Evolutionary conservation across 1,139 yeast species (phyloP), one percentile per base, ranked within the genome.

Genomic region (Candida sanyaensis): DNA sequence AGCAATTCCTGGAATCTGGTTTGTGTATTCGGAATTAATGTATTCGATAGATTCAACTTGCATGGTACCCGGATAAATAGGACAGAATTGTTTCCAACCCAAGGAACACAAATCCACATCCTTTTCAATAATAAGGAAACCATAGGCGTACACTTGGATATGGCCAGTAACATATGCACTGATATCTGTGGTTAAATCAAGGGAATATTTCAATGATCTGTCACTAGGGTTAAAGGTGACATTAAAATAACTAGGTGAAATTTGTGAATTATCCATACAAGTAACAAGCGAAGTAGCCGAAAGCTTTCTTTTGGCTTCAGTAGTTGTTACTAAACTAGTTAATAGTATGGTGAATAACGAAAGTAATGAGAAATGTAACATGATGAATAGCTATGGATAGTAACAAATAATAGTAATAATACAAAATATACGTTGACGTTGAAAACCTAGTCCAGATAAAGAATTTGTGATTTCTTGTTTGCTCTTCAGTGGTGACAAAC

Each of bases 81-180:
- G 93, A 68, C 95, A 87, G 60, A 87, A 86, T 65, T 87, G 93
- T 60, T 84, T 86, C 88, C 91, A 84, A 23, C 81, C 83, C 50
- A 85, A 62, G 17, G 58, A 43, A 69, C 95, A 87, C 55, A 84
- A 60, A 56, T 86, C 78, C 44, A 86, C 65, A 5, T 63, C 61
- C 55, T 73, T 70, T 10, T 77, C 70, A 53, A 86, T 83, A 59
- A 86, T 77, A 47, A 73, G 64, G 66, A 87, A 85, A 1, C 95
- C 95, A 61, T 86, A 87, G 5, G 93, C 95, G 58, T 81, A 86
- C 17, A 87, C 88, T 46, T 78, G 80, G 29, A 84, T 71, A 46
- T 78, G 77, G 3, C 90, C 93, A 32, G 60, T 59, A 50, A 86
- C 78, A 52, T 83, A 75, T 29, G 80, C 82, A 45, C 74, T 68